Evolutionary conservation across 352 stramenopile species (phyloP), one percentile per base, ranked within the genome.

Genomic region (Phytophthora palmivora): DNA sequence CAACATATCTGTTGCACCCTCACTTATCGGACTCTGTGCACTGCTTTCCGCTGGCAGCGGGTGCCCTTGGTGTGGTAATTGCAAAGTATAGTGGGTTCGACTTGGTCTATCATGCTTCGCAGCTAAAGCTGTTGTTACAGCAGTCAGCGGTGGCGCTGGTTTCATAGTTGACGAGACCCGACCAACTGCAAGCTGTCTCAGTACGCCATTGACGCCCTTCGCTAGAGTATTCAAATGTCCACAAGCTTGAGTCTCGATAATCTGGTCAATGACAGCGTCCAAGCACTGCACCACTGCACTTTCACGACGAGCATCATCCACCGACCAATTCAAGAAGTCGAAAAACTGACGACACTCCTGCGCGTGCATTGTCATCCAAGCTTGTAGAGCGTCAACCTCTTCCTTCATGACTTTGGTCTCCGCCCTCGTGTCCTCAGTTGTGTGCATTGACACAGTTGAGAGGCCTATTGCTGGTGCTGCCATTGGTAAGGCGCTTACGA

Each of bases 311-410:
- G 43, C 37, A 26, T 73, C 46, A 49, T 86, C 70, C 6, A 87
- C 39, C 2, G 69, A 70, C 69, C 63, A 84, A 43, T 68, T 72
- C 33, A 88, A 38, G 43, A 84, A 89, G 50, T 82, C 76, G 44
- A 84, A 85, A 49, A 76, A 82, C 33, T 76, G 56, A 0, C 78
- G 59, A 36, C 80, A 89, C 33, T 88, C 80, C 14, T 76, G 45
- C 1, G 78, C 64, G 28, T 89, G 80, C 14, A 63, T 72, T 12
- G 54, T 37, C 3, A 59, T 76, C 80, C 80, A 89, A 3, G 32
- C 45, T 38, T 79, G 76, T 11, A 89, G 67, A 22, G 48, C 47
- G 1, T 62, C 43, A 16, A 88, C 24, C 15, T 66, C 37, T 28
- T 68, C 32, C 18, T 54, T 60, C 7, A 58, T 26, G 33, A 42